These are phyloP conservation scores for Lachnellula hyalina DNA, from an alignment of 2,329 filamentous ascomycete genomes.

Conservation along the genomic window DNA sequence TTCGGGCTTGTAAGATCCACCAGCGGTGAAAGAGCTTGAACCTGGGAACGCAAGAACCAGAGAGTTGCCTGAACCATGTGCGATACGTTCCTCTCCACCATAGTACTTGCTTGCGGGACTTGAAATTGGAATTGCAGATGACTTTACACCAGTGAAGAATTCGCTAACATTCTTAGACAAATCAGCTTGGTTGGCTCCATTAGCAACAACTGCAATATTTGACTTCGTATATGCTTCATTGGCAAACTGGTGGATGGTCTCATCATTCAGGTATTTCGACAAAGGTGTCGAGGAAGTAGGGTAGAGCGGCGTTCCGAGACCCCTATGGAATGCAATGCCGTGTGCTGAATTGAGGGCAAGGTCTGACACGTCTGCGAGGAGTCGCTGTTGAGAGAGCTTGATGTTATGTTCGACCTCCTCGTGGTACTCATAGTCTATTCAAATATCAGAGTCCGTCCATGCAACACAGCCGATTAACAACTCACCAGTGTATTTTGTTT, in stretches of 20 bases:
- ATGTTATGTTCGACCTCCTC: constrained; percentile 81
- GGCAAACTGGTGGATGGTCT: constrained; percentile 70
- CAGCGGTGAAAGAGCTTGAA: constrained; percentile 65
- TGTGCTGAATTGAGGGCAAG: constrained; percentile 85
- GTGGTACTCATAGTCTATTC: constrained; percentile 76
- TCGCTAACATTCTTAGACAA: constrained; percentile 86
- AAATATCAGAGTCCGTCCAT: constrained; percentile 5
- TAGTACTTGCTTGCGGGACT: constrained; percentile 74
- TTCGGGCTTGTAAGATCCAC: constrained; percentile 79
- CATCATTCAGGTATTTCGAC: constrained; percentile 74
- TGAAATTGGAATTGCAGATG: constrained; percentile 46
- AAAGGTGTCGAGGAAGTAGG: constrained; percentile 67
- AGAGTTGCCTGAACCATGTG: constrained; percentile 71
- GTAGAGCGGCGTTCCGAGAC: constrained; percentile 75
- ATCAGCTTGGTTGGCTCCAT: constrained; percentile 71
- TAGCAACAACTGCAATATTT: constrained; percentile 88
- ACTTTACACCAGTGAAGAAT: constrained; percentile 74
- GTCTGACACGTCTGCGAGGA: constrained; percentile 55
- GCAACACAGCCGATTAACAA: constrained; percentile 16
- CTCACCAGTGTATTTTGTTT: constrained; percentile 80
- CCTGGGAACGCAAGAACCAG: constrained; percentile 91
- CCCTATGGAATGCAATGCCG: constrained; percentile 83
- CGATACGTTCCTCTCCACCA: constrained; percentile 88
- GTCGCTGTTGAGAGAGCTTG: constrained; percentile 68
- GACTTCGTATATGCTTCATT: constrained; percentile 76